Evolutionary conservation across 2,329 filamentous ascomycete genomes (phyloP), one percentile per base, ranked within the genome.

Genomic region (Madurella fahalii): DNA sequence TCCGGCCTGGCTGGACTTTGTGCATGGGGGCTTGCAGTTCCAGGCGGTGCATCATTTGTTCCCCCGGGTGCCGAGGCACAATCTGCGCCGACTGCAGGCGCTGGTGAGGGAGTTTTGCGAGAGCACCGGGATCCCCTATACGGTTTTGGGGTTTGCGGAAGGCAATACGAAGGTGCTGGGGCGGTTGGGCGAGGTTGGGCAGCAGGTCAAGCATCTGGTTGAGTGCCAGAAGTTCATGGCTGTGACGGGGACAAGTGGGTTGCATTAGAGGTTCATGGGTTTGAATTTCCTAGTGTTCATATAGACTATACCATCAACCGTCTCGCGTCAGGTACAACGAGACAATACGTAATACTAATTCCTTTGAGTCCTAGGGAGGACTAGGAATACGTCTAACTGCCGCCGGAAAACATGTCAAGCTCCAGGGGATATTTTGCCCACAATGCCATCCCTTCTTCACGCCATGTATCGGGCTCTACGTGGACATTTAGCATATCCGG

Each of bases 21-120:
- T 87, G 65, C 85, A 89, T 67, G 86, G 86, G 47, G 86, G 86
- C 1, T 73, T 89, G 30, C 86, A 89, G 69, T 89, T 89, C 70
- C 86, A 89, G 69, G 84, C 81, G 7, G 79, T 88, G 2, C 85
- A 89, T 68, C 85, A 89, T 61, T 69, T 89, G 11, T 89, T 84
- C 64, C 85, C 86, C 2, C 77, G 86, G 4, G 76, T 88, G 50
- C 86, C 86, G 1, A 72, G 85, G 20, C 86, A 89, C 68, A 89
- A 89, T 66, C 70, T 89, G 9, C 76, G 86, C 50, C 71, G 73
- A 58, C 76, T 79, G 2, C 85, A 88, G 69, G 72, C 68, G 54
- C 66, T 85, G 42, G 83, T 86, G 1, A 77, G 74, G 62, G 78
- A 83, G 42, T 89, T 87, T 62, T 86, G 82, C 65, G 68, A 78